A percentile compares a stretch with the other conserved stretches of the same genome.
Conservation (phyloP, 2,329 filamentous ascomycete species). For the Trichoderma pleuroti region DNA sequence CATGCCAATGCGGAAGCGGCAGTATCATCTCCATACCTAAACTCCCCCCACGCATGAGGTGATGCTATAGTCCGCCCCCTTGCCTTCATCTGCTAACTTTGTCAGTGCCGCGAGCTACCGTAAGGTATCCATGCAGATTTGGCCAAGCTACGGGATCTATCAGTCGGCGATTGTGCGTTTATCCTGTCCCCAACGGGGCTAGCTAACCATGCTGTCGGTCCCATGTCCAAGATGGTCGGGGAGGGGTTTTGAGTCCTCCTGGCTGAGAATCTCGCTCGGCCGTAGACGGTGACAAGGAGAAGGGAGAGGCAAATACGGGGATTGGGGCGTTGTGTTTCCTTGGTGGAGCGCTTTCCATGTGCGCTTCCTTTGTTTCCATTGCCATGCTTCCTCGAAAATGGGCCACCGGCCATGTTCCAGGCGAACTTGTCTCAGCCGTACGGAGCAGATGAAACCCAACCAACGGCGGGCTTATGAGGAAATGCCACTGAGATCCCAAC, state of each 20-base stretch:
- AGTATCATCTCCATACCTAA: conserved; percentile 15
- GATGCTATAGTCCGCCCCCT: conserved; percentile 9
- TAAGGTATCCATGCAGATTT: conserved; percentile 20
- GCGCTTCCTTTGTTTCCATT: conserved; percentile 15
- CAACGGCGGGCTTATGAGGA: conserved; percentile 25
- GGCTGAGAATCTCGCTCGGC: conserved; percentile 18
- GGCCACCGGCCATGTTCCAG: conserved; percentile 20
- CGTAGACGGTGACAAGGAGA: conserved; percentile 4
- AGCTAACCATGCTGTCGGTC: conserved; percentile 16
- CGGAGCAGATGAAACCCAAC: conserved; percentile 29
- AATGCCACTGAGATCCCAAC: conserved; percentile 23
- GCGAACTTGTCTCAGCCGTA: conserved; percentile 32
- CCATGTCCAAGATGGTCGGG: conserved; percentile 9
- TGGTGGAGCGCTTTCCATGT: conserved; percentile 16
- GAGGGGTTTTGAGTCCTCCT: background rate
- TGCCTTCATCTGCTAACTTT: conserved; percentile 13
- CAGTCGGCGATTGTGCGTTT: conserved; percentile 15
- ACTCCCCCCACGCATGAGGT: conserved; percentile 15
- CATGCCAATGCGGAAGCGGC: conserved; percentile 3
- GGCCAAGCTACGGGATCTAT: conserved; percentile 16
- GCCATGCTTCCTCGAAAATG: conserved; percentile 15
- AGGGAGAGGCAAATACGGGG: background rate
- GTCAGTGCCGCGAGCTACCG: conserved; percentile 17
- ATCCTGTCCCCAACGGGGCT: conserved; percentile 7
- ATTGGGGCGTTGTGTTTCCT: conserved; percentile 8